Conservation (phyloP, 805 yeast species). For the Brettanomyces custersianus region DNA sequence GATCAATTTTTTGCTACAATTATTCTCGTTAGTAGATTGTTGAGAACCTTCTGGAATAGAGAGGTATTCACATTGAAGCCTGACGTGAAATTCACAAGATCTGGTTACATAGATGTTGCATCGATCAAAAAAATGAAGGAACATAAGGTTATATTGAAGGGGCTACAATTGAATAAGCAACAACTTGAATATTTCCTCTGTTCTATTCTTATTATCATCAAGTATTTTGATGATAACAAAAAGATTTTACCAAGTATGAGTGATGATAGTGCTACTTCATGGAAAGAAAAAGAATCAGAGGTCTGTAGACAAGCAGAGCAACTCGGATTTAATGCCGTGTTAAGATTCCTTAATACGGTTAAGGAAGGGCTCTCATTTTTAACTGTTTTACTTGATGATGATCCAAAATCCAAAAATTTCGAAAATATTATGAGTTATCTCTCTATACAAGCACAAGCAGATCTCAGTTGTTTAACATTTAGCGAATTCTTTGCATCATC, state of each 20-base stretch:
- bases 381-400: constrained; percentile 61
- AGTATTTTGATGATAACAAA: constrained; percentile 60
- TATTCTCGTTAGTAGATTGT: constrained; percentile 64
- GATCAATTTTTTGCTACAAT: constrained; percentile 88
- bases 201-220: constrained; percentile 58
- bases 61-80: constrained; percentile 46
- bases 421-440: constrained; percentile 64
- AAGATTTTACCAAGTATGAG: constrained; percentile 51
- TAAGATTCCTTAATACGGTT: constrained; percentile 65
- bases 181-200: constrained; percentile 65
- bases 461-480: constrained; percentile 58
- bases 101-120: constrained; percentile 27
- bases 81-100: constrained; percentile 24
- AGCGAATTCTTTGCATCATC: constrained; percentile 71
- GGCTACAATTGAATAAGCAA: constrained; percentile 35
- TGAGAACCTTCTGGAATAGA: constrained; percentile 71
- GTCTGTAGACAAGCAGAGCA: constrained; percentile 84
- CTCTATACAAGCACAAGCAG: constrained; percentile 56
- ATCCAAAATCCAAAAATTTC: constrained; percentile 31
- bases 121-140: constrained; percentile 35
- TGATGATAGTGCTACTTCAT: constrained; percentile 40
- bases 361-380: constrained; percentile 89
- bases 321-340: constrained; percentile 71
- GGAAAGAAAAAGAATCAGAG: constrained; percentile 38
- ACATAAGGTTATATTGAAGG: constrained; percentile 30